Conservation (phyloP, 75 land plant genomes). For the Selaginella moellendorffii region DNA sequence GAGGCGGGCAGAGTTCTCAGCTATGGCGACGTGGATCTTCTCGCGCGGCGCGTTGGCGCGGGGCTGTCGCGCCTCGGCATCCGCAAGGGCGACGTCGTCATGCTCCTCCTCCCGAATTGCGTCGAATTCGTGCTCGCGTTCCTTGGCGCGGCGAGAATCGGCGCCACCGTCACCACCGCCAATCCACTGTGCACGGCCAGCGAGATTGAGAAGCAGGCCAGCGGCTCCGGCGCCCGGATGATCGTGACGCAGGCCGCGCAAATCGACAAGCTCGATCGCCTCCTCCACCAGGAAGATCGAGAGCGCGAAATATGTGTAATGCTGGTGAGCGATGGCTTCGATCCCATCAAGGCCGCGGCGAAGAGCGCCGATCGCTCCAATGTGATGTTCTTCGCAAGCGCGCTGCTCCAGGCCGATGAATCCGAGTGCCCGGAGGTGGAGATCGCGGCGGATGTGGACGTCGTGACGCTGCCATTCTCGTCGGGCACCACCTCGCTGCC, state of each 20-base stretch:
- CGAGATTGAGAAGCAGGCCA: slow-evolving; percentile 50
- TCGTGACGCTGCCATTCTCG: too few species aligned
- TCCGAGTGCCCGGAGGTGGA: too few species aligned
- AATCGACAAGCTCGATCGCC: slow-evolving; percentile 32
- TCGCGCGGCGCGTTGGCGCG: background rate
- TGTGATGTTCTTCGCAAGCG: too few species aligned
- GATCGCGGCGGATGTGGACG: too few species aligned
- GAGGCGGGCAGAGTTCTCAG: background rate
- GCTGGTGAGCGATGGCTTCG: too few species aligned
- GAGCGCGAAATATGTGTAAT: too few species aligned
- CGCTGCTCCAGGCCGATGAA: slow-evolving; percentile 26
- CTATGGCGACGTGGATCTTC: slow-evolving; percentile 8
- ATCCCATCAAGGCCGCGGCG: slow-evolving; percentile 45
- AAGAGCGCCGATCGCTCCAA: too few species aligned
- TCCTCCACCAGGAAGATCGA: slow-evolving; percentile 16
- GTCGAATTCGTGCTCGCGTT: slow-evolving; percentile 47
- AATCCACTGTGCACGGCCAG: slow-evolving; percentile 55
- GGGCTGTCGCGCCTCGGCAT: background rate
- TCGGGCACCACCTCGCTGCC: too few species aligned
- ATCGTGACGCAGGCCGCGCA: slow-evolving; percentile 33
- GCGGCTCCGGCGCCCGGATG: slow-evolving; percentile 26
- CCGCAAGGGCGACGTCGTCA: slow-evolving; percentile 45
- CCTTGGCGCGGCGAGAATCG: slow-evolving; percentile 39
- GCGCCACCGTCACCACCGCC: slow-evolving; percentile 48
- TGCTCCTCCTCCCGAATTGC: slow-evolving; percentile 52